Evolutionary conservation across 2,329 filamentous ascomycete species (phyloP).

Genomic region (Epichloe scottii): DNA sequence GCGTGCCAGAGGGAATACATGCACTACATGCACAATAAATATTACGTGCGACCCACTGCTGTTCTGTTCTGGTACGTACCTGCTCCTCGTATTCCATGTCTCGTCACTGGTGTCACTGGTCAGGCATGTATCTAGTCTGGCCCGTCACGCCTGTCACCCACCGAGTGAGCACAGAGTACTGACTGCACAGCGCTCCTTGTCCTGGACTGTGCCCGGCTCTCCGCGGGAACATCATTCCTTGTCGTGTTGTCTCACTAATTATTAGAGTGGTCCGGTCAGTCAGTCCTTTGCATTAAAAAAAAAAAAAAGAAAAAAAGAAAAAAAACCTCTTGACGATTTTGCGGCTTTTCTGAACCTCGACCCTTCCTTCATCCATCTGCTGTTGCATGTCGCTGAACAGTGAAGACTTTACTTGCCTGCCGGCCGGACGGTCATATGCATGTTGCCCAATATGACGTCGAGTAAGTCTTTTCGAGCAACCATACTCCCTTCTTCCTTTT

Average conservation of each 20-base stretch:
- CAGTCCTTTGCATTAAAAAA: no score
- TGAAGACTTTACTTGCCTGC: constrained; percentile 1
- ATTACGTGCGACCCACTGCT: no score
- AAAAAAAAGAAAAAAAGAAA: no score
- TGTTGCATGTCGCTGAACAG: constrained; percentile 13
- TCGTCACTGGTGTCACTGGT: no score
- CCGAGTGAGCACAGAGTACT: not conserved
- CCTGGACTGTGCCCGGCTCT: not conserved
- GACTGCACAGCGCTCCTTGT: not conserved
- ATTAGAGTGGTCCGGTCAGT: not conserved
- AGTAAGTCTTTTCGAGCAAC: constrained; percentile 31
- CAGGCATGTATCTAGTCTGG: no score
- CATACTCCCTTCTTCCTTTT: constrained; percentile 23
- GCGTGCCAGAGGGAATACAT: no score
- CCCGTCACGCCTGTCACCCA: no score
- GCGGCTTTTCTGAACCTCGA: not conserved
- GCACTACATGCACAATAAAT: no score
- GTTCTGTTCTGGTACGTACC: no score
- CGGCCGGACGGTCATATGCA: constrained; percentile 16
- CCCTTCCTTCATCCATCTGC: constrained; percentile 11
- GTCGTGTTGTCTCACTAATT: not conserved
- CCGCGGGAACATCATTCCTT: not conserved
- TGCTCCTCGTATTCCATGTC: no score
- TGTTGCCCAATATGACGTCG: constrained; percentile 31
- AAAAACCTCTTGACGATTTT: not conserved